phyloP scores from a whole-genome alignment of 805 yeast species.

The Ogataea paradorogensis region DNA sequence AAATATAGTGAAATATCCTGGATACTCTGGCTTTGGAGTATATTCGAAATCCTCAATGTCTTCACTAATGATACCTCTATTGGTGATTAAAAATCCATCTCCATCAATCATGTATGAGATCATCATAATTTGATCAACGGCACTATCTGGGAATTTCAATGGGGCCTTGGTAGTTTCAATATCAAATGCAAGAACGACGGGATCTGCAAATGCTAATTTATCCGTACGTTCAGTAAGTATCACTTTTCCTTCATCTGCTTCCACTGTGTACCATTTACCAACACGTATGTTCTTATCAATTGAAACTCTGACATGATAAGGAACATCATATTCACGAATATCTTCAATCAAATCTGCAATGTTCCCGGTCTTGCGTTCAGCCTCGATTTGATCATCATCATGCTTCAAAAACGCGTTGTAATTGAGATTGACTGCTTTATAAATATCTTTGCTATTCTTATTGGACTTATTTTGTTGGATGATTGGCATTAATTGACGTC shows the following conservation, averaged over 20 bases:
- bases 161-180: constrained; percentile 98
- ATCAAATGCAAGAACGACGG: constrained; percentile 94
- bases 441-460: constrained; percentile 63
- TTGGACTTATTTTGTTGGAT: constrained; percentile 62
- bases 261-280: constrained; percentile 93
- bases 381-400: constrained; percentile 24
- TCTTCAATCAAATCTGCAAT: constrained; percentile 71
- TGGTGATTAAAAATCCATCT: constrained; percentile 90
- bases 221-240: constrained; percentile 59
- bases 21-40: constrained; percentile 95
- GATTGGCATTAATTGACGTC: constrained; percentile 66
- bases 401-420: constrained; percentile 32
- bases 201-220: constrained; percentile 93
- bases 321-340: constrained; percentile 91
- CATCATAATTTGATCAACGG: constrained; percentile 95
- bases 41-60: constrained; percentile 97
- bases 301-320: constrained; percentile 94
- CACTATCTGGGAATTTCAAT: constrained; percentile 89
- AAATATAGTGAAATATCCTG: constrained; percentile 84
- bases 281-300: constrained; percentile 84
- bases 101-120: constrained; percentile 99
- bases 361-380: constrained; percentile 36
- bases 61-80: constrained; percentile 88
- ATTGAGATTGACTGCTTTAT: constrained; percentile 51
- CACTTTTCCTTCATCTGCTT: constrained; percentile 55